Conservation (phyloP, 2,329 filamentous ascomycete genomes). For the Lasiodiplodia theobromae region DNA sequence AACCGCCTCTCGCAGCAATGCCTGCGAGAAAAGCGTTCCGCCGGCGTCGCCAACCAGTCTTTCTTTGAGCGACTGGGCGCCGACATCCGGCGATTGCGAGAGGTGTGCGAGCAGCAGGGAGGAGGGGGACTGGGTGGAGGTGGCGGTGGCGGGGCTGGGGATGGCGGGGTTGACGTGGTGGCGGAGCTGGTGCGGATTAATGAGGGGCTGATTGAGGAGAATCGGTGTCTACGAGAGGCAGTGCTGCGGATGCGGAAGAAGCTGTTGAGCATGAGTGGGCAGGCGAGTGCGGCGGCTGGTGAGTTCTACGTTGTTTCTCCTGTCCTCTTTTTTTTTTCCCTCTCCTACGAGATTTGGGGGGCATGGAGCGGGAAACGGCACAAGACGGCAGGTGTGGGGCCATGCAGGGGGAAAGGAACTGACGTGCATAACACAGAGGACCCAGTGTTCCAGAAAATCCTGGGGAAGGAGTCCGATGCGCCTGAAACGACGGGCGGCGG, state of each 20-base stretch:
- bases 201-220: conserved; percentile 19
- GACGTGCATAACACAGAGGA: not conserved
- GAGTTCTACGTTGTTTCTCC: not conserved
- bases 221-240: conserved; percentile 14
- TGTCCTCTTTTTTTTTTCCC: not conserved
- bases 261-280: conserved; percentile 19
- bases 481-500: not conserved
- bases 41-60: not conserved
- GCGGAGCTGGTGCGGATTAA: conserved; percentile 2
- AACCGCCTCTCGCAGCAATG: conserved; percentile 29
- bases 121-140: not conserved
- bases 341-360: not conserved
- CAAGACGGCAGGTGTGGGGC: too few species aligned
- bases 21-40: conserved; percentile 27
- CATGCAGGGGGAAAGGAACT: not conserved
- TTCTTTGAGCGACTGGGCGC: conserved; percentile 1
- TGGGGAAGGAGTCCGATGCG: conserved; percentile 13
- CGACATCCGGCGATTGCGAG: not conserved
- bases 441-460: conserved; percentile 19
- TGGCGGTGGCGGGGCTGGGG: not conserved
- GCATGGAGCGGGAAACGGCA: not conserved
- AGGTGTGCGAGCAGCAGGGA: conserved; percentile 2
- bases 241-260: conserved; percentile 25
- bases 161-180: conserved; percentile 1
- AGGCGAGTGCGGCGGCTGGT: conserved; percentile 22